Evolutionary conservation across 1,284 basidiomycete species (phyloP).

Genomic region (Nidula niveotomentosa): DNA sequence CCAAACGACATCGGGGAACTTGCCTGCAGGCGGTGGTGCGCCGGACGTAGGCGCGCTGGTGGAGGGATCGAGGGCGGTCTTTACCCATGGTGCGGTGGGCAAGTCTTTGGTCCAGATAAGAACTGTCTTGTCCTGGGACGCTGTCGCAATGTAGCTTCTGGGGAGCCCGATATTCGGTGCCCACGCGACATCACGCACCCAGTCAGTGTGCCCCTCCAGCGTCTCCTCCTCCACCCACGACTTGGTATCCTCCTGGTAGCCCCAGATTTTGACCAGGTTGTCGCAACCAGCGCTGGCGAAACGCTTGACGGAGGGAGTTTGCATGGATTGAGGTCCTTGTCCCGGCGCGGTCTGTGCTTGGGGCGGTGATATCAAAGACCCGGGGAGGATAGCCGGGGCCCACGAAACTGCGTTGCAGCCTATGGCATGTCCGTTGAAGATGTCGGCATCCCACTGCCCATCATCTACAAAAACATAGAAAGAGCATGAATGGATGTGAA

Average conservation of each 20-base stretch:
- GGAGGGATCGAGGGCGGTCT: slow-evolving; percentile 82
- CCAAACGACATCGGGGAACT: slow-evolving; percentile 97
- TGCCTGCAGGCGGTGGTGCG: slow-evolving; percentile 52
- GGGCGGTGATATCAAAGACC: slow-evolving; percentile 75
- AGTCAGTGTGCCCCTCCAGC: slow-evolving; percentile 91
- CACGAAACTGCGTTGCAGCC: slow-evolving; percentile 98
- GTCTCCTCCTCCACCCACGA: slow-evolving; percentile 91
- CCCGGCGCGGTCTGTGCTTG: slow-evolving; percentile 42
- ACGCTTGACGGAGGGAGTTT: slow-evolving; percentile 65
- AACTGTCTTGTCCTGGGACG: slow-evolving; percentile 94
- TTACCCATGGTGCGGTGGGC: slow-evolving; percentile 80
- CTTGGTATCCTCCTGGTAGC: slow-evolving; percentile 73
- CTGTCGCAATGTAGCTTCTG: slow-evolving; percentile 93
- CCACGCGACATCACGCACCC: slow-evolving; percentile 98
- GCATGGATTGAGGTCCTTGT: slow-evolving; percentile 36
- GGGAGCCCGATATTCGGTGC: slow-evolving; percentile 96
- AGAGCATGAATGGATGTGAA: not conserved
- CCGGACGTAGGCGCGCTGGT: slow-evolving; percentile 45
- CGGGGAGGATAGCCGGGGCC: slow-evolving; percentile 91
- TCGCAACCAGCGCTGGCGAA: slow-evolving; percentile 97
- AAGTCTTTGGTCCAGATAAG: slow-evolving; percentile 93
- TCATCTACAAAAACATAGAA: slow-evolving; percentile 62
- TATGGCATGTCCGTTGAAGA: slow-evolving; percentile 95
- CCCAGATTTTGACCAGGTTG: slow-evolving; percentile 96
- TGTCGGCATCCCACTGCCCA: slow-evolving; percentile 94